These are phyloP conservation scores for Lentinula guzmanii DNA, from an alignment of 768 basidiomycete genomes.

Conservation along the genomic window DNA sequence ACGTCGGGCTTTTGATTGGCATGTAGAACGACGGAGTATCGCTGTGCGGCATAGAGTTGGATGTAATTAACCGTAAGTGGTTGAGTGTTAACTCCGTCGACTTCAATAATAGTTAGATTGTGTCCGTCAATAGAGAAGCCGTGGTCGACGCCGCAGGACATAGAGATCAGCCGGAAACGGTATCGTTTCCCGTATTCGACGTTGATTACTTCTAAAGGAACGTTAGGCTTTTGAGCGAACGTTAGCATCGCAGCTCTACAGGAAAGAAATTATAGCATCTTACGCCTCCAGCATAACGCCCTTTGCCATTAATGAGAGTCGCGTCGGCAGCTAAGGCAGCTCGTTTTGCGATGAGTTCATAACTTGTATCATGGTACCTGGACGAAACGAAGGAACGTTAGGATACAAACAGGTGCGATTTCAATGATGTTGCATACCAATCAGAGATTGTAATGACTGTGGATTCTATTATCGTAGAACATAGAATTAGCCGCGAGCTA, in stretches of 20 bases:
- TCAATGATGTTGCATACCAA: not conserved
- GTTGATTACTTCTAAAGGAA: constrained; percentile 24
- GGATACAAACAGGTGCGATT: constrained; percentile 1
- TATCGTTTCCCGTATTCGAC: constrained; percentile 39
- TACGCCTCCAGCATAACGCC: constrained; percentile 32
- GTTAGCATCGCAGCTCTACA: not conserved
- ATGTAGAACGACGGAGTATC: constrained; percentile 28
- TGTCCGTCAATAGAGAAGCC: constrained; percentile 40
- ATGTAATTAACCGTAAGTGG: constrained; percentile 32
- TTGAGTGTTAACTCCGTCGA: constrained; percentile 25
- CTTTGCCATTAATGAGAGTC: constrained; percentile 41
- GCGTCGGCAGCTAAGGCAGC: constrained; percentile 15
- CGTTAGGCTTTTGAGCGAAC: not conserved
- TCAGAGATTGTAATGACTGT: constrained; percentile 12
- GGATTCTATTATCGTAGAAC: not conserved
- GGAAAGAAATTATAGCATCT: constrained; percentile 9
- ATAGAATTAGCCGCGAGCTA: not conserved
- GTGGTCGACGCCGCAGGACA: constrained; percentile 39
- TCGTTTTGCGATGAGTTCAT: constrained; percentile 12
- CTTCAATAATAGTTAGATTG: constrained; percentile 33
- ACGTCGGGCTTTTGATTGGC: constrained; percentile 32
- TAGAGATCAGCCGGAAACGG: constrained; percentile 45
- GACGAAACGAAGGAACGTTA: not conserved
- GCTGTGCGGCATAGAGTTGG: constrained; percentile 32
- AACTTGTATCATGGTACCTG: constrained; percentile 31